These are phyloP conservation scores for Mucor irregularis DNA, from an alignment of 371 early-diverging fungal species.

Conservation along the genomic window DNA sequence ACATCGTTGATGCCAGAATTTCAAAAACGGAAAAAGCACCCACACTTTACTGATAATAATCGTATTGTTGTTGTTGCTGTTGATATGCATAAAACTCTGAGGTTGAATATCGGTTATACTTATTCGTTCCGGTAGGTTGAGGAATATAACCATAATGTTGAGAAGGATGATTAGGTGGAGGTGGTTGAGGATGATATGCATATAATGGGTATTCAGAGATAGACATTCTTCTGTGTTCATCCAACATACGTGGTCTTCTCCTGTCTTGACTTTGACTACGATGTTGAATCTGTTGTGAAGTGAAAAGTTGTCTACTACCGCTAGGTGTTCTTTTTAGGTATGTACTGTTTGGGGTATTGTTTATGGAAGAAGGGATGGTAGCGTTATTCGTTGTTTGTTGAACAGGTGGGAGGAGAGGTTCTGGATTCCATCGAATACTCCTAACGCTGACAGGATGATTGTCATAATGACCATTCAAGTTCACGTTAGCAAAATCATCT, in stretches of 20 bases:
- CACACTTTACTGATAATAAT: constrained; percentile 12
- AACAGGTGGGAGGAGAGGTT: constrained; percentile 3
- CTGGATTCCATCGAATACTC: constrained; percentile 22
- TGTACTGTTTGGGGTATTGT: constrained; percentile 3
- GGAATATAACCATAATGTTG: background rate
- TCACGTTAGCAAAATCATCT: constrained; percentile 13
- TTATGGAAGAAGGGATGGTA: background rate
- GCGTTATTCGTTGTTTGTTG: background rate
- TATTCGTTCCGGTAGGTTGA: background rate
- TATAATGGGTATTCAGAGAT: constrained; percentile 10
- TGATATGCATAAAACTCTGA: constrained; percentile 13
- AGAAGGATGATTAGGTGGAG: background rate
- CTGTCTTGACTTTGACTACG: constrained; percentile 2
- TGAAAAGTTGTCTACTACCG: background rate
- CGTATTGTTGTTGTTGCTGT: constrained; percentile 3
- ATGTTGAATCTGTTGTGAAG: background rate
- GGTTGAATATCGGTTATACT: constrained; percentile 12
- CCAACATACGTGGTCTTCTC: constrained; percentile 3
- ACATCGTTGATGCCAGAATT: too few relatives aligned
- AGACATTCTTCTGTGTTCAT: constrained; percentile 13
- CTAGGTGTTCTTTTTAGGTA: too few relatives aligned
- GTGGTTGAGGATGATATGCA: background rate
- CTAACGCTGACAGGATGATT: constrained; percentile 18
- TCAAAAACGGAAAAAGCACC: background rate
- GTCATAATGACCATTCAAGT: background rate